Evolutionary conservation across 257 asterid genomes (phyloP), one percentile per base, ranked within the genome.

Genomic region (Linderniella brevidens): DNA sequence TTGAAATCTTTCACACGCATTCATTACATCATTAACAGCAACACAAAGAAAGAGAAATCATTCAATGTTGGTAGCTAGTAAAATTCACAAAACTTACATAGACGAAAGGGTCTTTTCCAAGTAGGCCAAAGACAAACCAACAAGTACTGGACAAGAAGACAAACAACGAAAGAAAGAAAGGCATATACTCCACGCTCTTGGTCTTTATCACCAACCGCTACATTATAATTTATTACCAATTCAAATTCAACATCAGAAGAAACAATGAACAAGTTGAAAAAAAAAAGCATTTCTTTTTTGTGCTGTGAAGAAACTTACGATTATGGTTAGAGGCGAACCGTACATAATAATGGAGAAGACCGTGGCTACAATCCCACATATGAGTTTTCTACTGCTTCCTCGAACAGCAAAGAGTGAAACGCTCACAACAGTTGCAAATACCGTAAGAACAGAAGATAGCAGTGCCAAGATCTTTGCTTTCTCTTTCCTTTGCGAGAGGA

Each of bases 121-220:
- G 78, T 16, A 86, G 74, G 53, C 94, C 94, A 58, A 68, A 86
- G 45, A 77, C 50, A 19, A 86, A 77, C 93, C 90, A 86, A 17
- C 78, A 77, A n/a, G 92, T 72, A 1, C 85, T 90, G 52, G 82
- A 70, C 43, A 86, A 32, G 82, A 86, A 86, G 15, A 71, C 82
- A 50, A 77, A 79, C 57, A 79, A 51, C 0, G 94, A 79, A 57
- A 75, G 41, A 74, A 73, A 71, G 67, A 78, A 86, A 20, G 97
- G 94, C 93, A 82, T 86, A 70, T 72, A 82, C 51, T 82, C 92
- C 60, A 79, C 93, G 46, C 94, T 79, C 57, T 77, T 86, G 16
- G 94, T 79, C 63, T 67, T 77, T 72, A 75, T 75, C 64, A 86
- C 93, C 69, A 79, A 14, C 54, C 82, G 75, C 97, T 82, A 78